These are phyloP conservation scores for Haberlea rhodopensis DNA, from an alignment of 257 asterid genomes.

Conservation along the genomic window DNA sequence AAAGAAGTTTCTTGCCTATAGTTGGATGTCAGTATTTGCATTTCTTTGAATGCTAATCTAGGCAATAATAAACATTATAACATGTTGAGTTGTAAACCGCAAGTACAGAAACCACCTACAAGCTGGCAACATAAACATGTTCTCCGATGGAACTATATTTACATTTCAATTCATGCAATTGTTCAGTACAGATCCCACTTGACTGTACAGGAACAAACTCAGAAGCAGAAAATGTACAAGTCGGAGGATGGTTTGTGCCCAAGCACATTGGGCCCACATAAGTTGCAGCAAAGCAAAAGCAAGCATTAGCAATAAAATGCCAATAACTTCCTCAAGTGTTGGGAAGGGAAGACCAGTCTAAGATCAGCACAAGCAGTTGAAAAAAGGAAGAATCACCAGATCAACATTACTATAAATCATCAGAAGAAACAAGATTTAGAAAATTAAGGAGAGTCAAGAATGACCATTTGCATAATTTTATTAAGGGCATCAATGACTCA, in stretches of 20 bases:
- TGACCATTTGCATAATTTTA: neutral
- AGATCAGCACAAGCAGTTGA: neutral
- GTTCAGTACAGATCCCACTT: neutral
- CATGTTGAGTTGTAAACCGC: neutral
- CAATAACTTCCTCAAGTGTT: neutral
- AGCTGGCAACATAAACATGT: neutral
- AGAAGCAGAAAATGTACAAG: neutral
- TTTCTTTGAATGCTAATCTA: neutral
- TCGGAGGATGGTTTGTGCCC: neutral
- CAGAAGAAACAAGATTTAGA: conserved; percentile 1
- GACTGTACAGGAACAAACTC: neutral
- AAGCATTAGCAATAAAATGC: neutral
- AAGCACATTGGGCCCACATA: neutral
- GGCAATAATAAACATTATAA: neutral
- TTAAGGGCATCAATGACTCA: conserved; percentile 36
- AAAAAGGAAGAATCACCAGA: neutral
- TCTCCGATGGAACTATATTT: neutral
- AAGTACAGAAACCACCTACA: neutral
- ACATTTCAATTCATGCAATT: neutral
- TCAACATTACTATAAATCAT: neutral
- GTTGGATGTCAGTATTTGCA: conserved; percentile 6
- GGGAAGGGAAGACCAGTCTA: conserved; percentile 1
- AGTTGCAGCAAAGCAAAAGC: neutral
- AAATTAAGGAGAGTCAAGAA: neutral
- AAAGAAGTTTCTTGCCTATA: neutral